phyloP scores from a whole-genome alignment of 352 stramenopile genomes.

The Plasmopara viticola region DNA sequence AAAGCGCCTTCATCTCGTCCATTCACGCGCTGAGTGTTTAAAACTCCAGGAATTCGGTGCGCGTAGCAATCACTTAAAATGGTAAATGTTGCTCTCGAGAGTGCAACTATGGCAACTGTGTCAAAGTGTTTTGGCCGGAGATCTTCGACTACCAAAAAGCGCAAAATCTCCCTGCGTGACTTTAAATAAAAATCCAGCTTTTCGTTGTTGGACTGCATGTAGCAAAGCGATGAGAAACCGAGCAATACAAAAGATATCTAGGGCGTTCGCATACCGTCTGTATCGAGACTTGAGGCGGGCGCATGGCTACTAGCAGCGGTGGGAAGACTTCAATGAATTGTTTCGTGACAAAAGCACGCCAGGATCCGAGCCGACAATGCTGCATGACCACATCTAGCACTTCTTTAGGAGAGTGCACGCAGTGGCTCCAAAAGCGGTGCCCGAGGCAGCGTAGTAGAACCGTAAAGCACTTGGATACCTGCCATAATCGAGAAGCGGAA shows the following conservation, averaged over 20 bases:
- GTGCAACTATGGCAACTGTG: slow-evolving; percentile 38
- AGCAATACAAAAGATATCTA: not conserved
- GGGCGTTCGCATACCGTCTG: slow-evolving; percentile 19
- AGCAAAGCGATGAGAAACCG: slow-evolving; percentile 1
- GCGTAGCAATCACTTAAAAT: slow-evolving; percentile 80
- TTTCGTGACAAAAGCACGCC: slow-evolving; percentile 75
- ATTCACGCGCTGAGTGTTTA: slow-evolving; percentile 12
- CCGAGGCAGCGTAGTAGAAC: slow-evolving; percentile 68
- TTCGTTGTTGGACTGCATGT: slow-evolving; percentile 30
- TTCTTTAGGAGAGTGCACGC: slow-evolving; percentile 51
- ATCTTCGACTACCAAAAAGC: slow-evolving; percentile 50
- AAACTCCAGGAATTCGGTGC: slow-evolving; percentile 28
- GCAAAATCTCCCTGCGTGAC: slow-evolving; percentile 41
- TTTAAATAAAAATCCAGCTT: slow-evolving; percentile 63
- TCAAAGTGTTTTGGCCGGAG: slow-evolving; percentile 46
- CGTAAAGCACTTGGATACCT: slow-evolving; percentile 80
- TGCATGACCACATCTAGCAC: slow-evolving; percentile 69
- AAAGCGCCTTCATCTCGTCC: slow-evolving; percentile 60
- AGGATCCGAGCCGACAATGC: slow-evolving; percentile 53
- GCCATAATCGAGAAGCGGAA: slow-evolving; percentile 1
- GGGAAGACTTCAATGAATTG: slow-evolving; percentile 73
- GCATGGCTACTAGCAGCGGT: slow-evolving; percentile 57
- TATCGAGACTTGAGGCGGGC: slow-evolving; percentile 46
- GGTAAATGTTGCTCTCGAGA: slow-evolving; percentile 52
- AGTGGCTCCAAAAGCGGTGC: slow-evolving; percentile 82